Evolutionary conservation across 1,284 basidiomycete genomes (phyloP).

Genomic region (Tylopilus sp.): DNA sequence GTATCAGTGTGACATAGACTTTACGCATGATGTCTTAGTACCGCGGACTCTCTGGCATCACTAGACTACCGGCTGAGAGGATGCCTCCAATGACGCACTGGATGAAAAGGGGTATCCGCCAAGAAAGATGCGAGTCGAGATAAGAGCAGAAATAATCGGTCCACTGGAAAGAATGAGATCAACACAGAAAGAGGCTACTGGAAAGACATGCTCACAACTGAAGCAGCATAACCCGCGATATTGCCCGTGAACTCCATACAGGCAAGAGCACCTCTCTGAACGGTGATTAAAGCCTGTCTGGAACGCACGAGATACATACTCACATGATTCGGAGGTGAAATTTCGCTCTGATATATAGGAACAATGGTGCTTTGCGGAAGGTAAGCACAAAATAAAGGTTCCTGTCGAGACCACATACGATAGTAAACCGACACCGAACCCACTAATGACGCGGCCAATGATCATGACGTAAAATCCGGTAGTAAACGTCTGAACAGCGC

Average conservation of each 20-base stretch:
- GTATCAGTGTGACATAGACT: slow-evolving; percentile 1
- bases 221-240: slow-evolving; percentile 91
- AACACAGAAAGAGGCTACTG: background rate
- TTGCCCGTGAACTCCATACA: slow-evolving; percentile 98
- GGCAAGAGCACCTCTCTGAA: slow-evolving; percentile 82
- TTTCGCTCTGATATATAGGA: slow-evolving; percentile 96
- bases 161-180: slow-evolving; percentile 57
- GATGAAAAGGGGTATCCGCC: slow-evolving; percentile 83
- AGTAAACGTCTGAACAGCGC: slow-evolving; percentile 87
- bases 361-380: slow-evolving; percentile 74
- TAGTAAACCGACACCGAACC: slow-evolving; percentile 91
- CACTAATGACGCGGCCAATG: slow-evolving; percentile 81
- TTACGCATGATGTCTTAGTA: slow-evolving; percentile 31
- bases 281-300: slow-evolving; percentile 7
- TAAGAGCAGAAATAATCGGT: slow-evolving; percentile 93
- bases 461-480: slow-evolving; percentile 85
- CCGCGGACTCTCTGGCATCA: slow-evolving; percentile 93
- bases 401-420: slow-evolving; percentile 55
- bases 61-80: slow-evolving; percentile 77
- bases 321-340: slow-evolving; percentile 91
- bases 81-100: slow-evolving; percentile 87
- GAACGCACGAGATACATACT: slow-evolving; percentile 28
- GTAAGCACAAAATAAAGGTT: slow-evolving; percentile 3
- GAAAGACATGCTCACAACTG: slow-evolving; percentile 64
- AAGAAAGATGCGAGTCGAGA: slow-evolving; percentile 76